Percentiles rank a stretch among this genome's conserved stretches.
Evolutionary conservation across 164 flowering plant genomes (phyloP).

Genomic region (Protea cynaroides): DNA sequence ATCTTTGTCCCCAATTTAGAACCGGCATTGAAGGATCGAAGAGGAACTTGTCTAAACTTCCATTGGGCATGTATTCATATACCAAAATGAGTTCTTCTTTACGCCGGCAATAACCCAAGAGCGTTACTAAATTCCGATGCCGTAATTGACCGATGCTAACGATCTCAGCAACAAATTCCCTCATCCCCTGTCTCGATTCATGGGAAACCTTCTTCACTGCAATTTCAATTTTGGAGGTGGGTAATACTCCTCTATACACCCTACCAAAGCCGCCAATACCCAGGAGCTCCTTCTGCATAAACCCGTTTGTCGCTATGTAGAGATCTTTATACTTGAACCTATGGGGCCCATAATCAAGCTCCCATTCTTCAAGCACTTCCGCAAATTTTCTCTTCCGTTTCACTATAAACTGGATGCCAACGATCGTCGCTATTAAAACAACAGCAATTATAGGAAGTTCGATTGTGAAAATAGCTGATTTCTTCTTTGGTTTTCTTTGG

Average conservation of each 20-base stretch:
- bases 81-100: conserved; percentile 45
- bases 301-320: conserved; percentile 36
- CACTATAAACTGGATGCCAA: not conserved
- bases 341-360: conserved; percentile 32
- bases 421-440: not conserved
- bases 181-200: conserved; percentile 45
- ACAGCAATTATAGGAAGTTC: conserved; percentile 17
- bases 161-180: conserved; percentile 48
- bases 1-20: conserved; percentile 32
- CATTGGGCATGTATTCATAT: conserved; percentile 54
- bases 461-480: conserved; percentile 13
- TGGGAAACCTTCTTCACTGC: conserved; percentile 56
- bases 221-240: conserved; percentile 21
- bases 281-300: conserved; percentile 31
- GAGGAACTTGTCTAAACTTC: conserved; percentile 41
- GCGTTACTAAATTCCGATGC: conserved; percentile 43
- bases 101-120: conserved; percentile 44
- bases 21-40: not conserved
- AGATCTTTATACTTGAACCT: conserved; percentile 40
- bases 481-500: conserved; percentile 7
- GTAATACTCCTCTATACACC: conserved; percentile 44
- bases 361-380: conserved; percentile 48
- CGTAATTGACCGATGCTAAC: conserved; percentile 40
- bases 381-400: conserved; percentile 29
- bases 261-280: conserved; percentile 49